Conservation (phyloP, 805 yeast genomes). For the Ogataea pini region DNA sequence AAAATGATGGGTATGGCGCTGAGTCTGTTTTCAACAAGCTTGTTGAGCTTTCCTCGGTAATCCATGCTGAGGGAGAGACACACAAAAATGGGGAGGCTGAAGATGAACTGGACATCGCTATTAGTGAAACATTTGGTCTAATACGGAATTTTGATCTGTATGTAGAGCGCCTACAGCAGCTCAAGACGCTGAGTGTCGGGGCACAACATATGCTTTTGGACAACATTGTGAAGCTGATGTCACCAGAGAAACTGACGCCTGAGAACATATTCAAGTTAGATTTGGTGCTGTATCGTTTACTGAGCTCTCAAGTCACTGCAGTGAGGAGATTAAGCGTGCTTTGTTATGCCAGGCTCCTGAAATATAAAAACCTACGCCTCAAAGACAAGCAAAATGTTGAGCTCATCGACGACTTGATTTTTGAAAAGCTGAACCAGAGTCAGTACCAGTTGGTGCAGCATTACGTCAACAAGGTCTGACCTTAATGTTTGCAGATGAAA, state of each 20-base stretch:
- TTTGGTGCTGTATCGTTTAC: slow-evolving; percentile 28
- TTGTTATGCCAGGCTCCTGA: slow-evolving; percentile 38
- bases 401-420: slow-evolving; percentile 32
- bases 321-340: slow-evolving; percentile 41
- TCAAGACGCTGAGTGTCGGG: slow-evolving; percentile 24
- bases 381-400: slow-evolving; percentile 23
- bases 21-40: slow-evolving; percentile 18
- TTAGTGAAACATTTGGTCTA: slow-evolving; percentile 42
- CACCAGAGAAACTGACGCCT: slow-evolving; percentile 16
- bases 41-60: slow-evolving; percentile 15
- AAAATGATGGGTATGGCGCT: slow-evolving; percentile 7
- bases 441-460: slow-evolving; percentile 50
- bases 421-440: slow-evolving; percentile 41
- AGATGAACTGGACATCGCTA: slow-evolving; percentile 26
- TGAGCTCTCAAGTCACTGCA: slow-evolving; percentile 37
- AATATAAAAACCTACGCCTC: slow-evolving; percentile 14
- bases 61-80: neutral
- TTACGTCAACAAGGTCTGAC: slow-evolving; percentile 33
- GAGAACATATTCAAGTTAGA: slow-evolving; percentile 36
- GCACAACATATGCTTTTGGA: slow-evolving; percentile 22
- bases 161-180: slow-evolving; percentile 28
- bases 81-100: neutral
- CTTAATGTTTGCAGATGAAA: neutral
- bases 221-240: slow-evolving; percentile 10
- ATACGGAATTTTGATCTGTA: slow-evolving; percentile 42